Evolutionary conservation across 2,329 filamentous ascomycete genomes (phyloP).

Genomic region (Sclerotinia trifoliorum): DNA sequence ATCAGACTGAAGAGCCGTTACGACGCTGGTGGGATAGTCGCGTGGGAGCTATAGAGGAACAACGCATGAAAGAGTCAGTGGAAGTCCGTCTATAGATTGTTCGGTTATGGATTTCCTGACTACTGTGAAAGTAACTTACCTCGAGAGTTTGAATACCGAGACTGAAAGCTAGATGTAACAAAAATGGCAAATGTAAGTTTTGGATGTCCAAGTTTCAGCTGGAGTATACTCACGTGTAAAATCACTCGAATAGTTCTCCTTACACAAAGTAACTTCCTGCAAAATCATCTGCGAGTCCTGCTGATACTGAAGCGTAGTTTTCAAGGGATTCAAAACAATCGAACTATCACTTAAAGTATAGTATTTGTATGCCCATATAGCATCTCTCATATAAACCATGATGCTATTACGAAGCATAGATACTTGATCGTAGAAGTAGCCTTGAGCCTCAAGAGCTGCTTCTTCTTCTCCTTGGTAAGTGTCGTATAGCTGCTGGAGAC

Average conservation of each 20-base stretch:
- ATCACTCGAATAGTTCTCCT: slow-evolving; percentile 3
- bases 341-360: neutral
- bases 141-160: neutral
- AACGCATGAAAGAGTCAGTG: neutral
- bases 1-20: neutral
- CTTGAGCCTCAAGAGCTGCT: neutral
- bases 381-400: slow-evolving; percentile 8
- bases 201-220: neutral
- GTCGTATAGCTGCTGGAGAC: neutral
- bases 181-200: neutral
- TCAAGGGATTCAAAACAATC: neutral
- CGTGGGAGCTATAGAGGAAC: neutral
- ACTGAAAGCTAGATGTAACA: neutral
- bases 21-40: neutral
- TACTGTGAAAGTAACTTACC: neutral
- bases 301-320: slow-evolving; percentile 1
- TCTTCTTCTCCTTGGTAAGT: slow-evolving; percentile 2
- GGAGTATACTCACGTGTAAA: neutral
- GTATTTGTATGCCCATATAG: slow-evolving; percentile 11
- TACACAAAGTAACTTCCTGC: neutral
- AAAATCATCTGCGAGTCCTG: slow-evolving; percentile 1
- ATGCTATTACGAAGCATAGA: neutral
- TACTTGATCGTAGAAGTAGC: slow-evolving; percentile 1
- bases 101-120: neutral
- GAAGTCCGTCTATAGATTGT: neutral